Conservation (phyloP, 1,284 basidiomycete species). For the Trichosporon coremiiforme region DNA sequence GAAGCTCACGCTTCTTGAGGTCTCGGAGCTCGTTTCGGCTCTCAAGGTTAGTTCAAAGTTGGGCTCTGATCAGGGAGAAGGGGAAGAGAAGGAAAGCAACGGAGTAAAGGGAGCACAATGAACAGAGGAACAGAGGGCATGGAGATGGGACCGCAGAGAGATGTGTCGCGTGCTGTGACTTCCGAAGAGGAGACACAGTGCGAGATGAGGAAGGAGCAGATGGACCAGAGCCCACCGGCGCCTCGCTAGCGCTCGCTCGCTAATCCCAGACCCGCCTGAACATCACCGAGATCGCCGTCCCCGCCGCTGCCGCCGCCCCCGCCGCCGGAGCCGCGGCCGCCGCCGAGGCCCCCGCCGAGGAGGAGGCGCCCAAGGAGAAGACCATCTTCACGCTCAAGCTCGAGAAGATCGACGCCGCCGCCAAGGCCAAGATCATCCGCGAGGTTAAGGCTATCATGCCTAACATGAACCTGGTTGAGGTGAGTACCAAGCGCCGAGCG, state of each 20-base stretch:
- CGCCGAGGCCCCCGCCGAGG: constrained; percentile 56
- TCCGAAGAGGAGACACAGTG: too few species aligned
- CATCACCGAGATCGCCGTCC: constrained; percentile 97
- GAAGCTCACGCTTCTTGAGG: constrained; percentile 85
- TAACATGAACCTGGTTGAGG: constrained; percentile 92
- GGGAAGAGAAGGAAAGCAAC: too few species aligned
- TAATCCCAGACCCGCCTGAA: constrained; percentile 77
- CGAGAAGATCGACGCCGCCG: constrained; percentile 82
- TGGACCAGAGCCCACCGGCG: not conserved
- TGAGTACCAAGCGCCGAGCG: constrained; percentile 57
- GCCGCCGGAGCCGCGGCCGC: constrained; percentile 62
- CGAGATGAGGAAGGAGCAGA: not conserved
- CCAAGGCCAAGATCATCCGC: constrained; percentile 96
- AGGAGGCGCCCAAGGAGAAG: constrained; percentile 99
- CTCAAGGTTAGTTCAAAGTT: constrained; percentile 79
- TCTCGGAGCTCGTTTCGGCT: constrained; percentile 88
- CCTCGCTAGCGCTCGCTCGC: not conserved
- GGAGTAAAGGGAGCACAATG: too few species aligned
- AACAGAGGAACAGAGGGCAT: too few species aligned
- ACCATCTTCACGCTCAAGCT: constrained; percentile 94
- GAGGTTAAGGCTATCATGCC: constrained; percentile 96
- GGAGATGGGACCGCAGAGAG: too few species aligned
- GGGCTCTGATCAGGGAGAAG: too few species aligned
- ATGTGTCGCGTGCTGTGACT: too few species aligned
- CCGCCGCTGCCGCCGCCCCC: constrained; percentile 70